Evolutionary conservation across 352 stramenopile species (phyloP), one percentile per base, ranked within the genome.

Genomic region (Phytophthora citricola): DNA sequence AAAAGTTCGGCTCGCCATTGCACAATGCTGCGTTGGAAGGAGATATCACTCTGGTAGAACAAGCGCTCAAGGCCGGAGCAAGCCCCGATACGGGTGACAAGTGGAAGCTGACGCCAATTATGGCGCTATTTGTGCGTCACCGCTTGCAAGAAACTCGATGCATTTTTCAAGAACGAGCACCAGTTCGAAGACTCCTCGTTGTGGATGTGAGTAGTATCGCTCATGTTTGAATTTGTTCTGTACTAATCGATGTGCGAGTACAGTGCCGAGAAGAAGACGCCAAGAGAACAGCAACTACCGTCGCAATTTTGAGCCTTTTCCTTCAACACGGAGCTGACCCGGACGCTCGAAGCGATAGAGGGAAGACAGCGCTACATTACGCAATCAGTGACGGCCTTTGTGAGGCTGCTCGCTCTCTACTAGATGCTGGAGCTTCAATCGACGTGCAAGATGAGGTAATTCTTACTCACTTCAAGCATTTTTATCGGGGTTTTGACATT

Each of bases 191-290:
- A 15, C 72, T 73, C 44, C 38, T 72, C 36, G 58, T 69, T 5
- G 49, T 69, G 4, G 57, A 76, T 51, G 68, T 76, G 29, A 44
- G 68, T 66, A 15, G 68, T 72, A 22, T n/a, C 1, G 2, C 24
- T n/a, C 6, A 20, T 49, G 24, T 49, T 31, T 49, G 17, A 20
- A 27, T n/a, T 10, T 34, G 3, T 32, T 49, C 17, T n/a, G 43
- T 49, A n/a, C 31, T 36, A 14, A 36, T 14, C 11, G 12, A 4
- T 36, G 20, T 24, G n/a, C 2, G 20, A 44, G 32, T 32, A 15
- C 32, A 75, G 67, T 71, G 67, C 20, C 67, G 67, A 39, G 39
- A 71, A 48, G 67, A 67, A 36, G 39, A 61, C 15, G 24, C 27
- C 36, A 29, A 40, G 32, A 22, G 31, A 2, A 15, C 12, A 57